Base-by-base conservation (phyloP, 2,329 filamentous ascomycete genomes). In the Aquanectria penicillioides region DNA sequence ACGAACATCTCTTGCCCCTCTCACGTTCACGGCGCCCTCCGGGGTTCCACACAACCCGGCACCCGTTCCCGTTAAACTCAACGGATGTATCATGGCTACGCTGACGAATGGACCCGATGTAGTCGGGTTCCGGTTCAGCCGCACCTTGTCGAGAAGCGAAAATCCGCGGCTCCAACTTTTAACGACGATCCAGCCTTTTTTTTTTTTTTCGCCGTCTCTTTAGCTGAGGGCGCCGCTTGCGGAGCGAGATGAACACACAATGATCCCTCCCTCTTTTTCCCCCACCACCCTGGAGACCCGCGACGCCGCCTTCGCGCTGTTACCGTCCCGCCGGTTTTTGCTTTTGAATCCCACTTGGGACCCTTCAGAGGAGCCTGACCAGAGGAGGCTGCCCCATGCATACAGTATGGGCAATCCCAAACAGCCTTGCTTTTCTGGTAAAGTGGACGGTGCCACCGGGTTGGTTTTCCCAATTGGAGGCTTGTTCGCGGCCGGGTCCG, bases 191-290 rank as follows among this genome's bases (percentile, higher is more conserved):
- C n/a, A n/a, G n/a, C n/a, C n/a, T n/a, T n/a, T n/a, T n/a, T n/a
- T n/a, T n/a, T n/a, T n/a, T n/a, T n/a, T n/a, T n/a, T n/a, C n/a
- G 25, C 25, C 41, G 41, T 26, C 41, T 25, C 31, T 38, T 38
- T 55, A 25, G 25, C 41, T 36, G 18, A 12, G 18, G 10, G 13
- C 31, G 46, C 50, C 40, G 47, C 47, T 40, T 12, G 18, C n/a
- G 12, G 29, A 46, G 41, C 58, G 36, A 61, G 46, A 61, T 55
- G 61, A 63, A 55, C 34, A 47, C 46, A 47, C 55, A 47, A 59
- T 41, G 58, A 61, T 61, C 61, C 40, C 33, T 56, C 22, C 26
- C 28, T 34, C 41, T 31, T 44, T 26, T 8, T 23, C 10, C 28
- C 28, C 29, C 38, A n/a, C 43, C 23, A 12, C 37, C 34, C 36